A percentile compares a stretch with the other conserved stretches of the same genome.
Conservation (phyloP, 192 early-diverging fungal species). For the Funneliformis geosporum region DNA sequence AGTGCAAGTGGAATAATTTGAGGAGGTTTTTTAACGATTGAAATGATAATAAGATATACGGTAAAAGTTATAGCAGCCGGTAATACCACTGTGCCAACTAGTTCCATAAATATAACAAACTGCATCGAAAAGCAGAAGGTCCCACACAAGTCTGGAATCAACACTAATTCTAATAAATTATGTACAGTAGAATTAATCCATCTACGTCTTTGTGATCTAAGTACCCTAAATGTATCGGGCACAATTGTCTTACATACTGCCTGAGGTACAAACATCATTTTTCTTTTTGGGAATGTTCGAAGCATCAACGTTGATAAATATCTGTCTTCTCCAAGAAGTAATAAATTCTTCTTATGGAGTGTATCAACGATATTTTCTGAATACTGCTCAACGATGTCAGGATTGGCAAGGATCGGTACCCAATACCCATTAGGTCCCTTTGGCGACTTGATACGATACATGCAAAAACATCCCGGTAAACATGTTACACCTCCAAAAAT, state of each 20-base stretch:
- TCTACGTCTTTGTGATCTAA: slow-evolving; percentile 78
- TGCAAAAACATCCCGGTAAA: slow-evolving; percentile 83
- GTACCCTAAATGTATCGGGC: slow-evolving; percentile 82
- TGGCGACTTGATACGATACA: slow-evolving; percentile 84
- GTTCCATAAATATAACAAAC: slow-evolving; percentile 94
- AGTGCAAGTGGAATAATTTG: slow-evolving; percentile 67
- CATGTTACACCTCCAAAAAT: slow-evolving; percentile 86
- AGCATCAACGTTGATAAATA: slow-evolving; percentile 96
- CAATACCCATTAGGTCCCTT: slow-evolving; percentile 77
- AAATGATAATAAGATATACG: slow-evolving; percentile 74
- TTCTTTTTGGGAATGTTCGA: slow-evolving; percentile 88
- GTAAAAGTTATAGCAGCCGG: slow-evolving; percentile 92
- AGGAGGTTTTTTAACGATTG: slow-evolving; percentile 51
- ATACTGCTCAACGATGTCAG: slow-evolving; percentile 83
- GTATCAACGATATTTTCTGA: slow-evolving; percentile 85
- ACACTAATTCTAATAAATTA: slow-evolving; percentile 81
- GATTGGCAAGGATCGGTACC: slow-evolving; percentile 84
- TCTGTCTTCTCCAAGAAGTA: slow-evolving; percentile 94
- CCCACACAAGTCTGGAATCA: slow-evolving; percentile 84
- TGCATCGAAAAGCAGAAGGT: slow-evolving; percentile 94
- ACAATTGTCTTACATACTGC: slow-evolving; percentile 91
- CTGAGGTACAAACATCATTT: slow-evolving; percentile 92
- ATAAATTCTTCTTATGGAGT: slow-evolving; percentile 91
- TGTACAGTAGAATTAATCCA: slow-evolving; percentile 98
- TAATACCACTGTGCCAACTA: slow-evolving; percentile 88